Evolutionary conservation across 2,329 filamentous ascomycete species (phyloP).

Genomic region (Dactylellina cionopaga): DNA sequence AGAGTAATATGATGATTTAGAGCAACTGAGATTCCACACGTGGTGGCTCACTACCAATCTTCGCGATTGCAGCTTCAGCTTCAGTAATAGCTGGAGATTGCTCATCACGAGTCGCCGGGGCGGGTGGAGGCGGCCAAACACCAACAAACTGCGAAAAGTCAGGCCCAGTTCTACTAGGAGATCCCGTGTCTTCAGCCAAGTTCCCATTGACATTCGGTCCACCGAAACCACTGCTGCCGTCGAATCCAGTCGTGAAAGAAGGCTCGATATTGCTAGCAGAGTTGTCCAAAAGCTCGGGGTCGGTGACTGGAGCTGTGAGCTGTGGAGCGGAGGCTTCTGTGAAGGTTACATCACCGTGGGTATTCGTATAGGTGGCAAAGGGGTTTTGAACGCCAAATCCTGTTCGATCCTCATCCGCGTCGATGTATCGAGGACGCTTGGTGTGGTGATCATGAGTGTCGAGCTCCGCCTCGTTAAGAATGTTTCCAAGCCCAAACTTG

Average conservation of each 20-base stretch:
- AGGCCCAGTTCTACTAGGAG: conserved; percentile 29
- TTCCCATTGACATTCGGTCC: conserved; percentile 1
- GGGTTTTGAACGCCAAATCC: conserved; percentile 17
- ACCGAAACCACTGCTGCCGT: conserved; percentile 16
- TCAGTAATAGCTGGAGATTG: conserved; percentile 14
- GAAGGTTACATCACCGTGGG: conserved; percentile 46
- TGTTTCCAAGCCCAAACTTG: conserved; percentile 37
- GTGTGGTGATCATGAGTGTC: conserved; percentile 33
- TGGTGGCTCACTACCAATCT: conserved; percentile 8
- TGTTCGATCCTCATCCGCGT: conserved; percentile 24
- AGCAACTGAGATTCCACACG: conserved; percentile 26
- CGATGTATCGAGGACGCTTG: conserved; percentile 41
- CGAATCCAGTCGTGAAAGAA: conserved; percentile 36
- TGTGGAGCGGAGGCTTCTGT: conserved; percentile 40
- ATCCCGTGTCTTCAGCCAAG: conserved; percentile 36
- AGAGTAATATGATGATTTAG: conserved; percentile 1
- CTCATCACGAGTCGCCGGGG: conserved; percentile 18
- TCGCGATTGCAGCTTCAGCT: conserved; percentile 4
- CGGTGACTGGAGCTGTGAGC: conserved; percentile 37
- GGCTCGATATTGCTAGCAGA: conserved; percentile 33
- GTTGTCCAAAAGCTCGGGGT: conserved; percentile 33
- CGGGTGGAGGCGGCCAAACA: conserved; percentile 34
- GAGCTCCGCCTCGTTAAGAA: conserved; percentile 48
- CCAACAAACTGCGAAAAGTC: conserved; percentile 50
- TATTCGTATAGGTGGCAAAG: conserved; percentile 37